Evolutionary conservation across 2,329 filamentous ascomycete species (phyloP).

Genomic region (Botrytis sinoallii): DNA sequence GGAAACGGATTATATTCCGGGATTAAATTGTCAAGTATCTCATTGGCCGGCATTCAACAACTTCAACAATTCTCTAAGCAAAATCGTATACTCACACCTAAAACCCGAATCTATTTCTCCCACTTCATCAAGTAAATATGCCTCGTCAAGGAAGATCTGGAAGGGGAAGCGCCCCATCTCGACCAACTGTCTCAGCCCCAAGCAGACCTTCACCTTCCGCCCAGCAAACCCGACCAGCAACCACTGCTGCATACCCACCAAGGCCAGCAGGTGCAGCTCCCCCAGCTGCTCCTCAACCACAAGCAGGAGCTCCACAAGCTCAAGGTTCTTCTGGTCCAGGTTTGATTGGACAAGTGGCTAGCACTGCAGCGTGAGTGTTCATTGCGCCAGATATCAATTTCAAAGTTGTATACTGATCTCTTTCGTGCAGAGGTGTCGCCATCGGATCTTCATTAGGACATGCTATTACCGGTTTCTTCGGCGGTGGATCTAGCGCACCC

Average conservation of each 20-base stretch:
- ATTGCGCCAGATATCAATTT: not conserved
- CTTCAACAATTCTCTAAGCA: slow-evolving; percentile 4
- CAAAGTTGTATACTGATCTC: not conserved
- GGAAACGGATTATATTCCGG: not conserved
- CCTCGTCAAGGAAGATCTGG: slow-evolving; percentile 72
- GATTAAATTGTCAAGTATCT: slow-evolving; percentile 11
- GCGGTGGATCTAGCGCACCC: slow-evolving; percentile 63
- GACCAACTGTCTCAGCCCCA: slow-evolving; percentile 56
- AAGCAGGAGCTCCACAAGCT: slow-evolving; percentile 33
- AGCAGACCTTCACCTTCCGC: slow-evolving; percentile 48
- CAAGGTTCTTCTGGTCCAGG: slow-evolving; percentile 64
- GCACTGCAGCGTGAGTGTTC: slow-evolving; percentile 87
- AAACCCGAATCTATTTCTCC: not conserved
- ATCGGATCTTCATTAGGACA: slow-evolving; percentile 94
- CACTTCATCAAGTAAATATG: slow-evolving; percentile 51
- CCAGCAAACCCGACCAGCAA: slow-evolving; percentile 67
- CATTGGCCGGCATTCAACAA: not conserved
- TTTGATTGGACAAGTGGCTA: slow-evolving; percentile 94
- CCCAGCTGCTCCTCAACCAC: slow-evolving; percentile 34
- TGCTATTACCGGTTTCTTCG: slow-evolving; percentile 85
- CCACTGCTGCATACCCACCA: slow-evolving; percentile 57
- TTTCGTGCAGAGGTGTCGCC: slow-evolving; percentile 75
- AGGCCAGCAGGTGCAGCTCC: slow-evolving; percentile 50
- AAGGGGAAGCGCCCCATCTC: slow-evolving; percentile 54
- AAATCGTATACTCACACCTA: not conserved